Evolutionary conservation across 371 early-diverging fungal species (phyloP).

Genomic region (Mortierella sp.): DNA sequence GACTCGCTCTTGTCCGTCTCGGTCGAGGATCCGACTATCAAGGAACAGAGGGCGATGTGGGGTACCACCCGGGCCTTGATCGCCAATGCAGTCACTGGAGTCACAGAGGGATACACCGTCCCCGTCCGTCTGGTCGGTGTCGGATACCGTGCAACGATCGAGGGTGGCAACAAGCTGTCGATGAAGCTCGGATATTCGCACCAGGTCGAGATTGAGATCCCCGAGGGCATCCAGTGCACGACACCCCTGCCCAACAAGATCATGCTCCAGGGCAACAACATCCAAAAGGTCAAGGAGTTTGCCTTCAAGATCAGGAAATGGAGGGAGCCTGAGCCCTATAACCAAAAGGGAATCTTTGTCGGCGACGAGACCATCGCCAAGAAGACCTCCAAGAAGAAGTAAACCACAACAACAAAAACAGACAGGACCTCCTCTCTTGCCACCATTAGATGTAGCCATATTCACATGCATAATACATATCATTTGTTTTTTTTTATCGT

Average conservation of each 20-base stretch:
- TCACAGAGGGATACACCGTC: slow-evolving; percentile 90
- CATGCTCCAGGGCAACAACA: slow-evolving; percentile 83
- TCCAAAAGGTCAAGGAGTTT: slow-evolving; percentile 86
- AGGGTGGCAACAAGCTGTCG: slow-evolving; percentile 71
- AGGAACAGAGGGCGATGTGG: slow-evolving; percentile 93
- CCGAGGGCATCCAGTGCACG: slow-evolving; percentile 81
- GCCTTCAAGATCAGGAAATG: slow-evolving; percentile 93
- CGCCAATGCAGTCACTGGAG: slow-evolving; percentile 89
- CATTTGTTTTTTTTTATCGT: slow-evolving; percentile 11
- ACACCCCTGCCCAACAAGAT: slow-evolving; percentile 92
- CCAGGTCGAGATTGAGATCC: slow-evolving; percentile 84
- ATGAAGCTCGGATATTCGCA: slow-evolving; percentile 94
- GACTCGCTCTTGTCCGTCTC: slow-evolving; percentile 69
- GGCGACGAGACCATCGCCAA: slow-evolving; percentile 97
- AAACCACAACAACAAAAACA: slow-evolving; percentile 36
- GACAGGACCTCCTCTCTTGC: not conserved
- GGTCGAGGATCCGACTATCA: slow-evolving; percentile 71
- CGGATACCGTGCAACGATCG: slow-evolving; percentile 93
- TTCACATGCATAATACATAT: slow-evolving; percentile 9
- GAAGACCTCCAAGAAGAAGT: slow-evolving; percentile 97
- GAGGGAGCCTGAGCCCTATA: slow-evolving; percentile 98
- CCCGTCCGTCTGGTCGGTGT: slow-evolving; percentile 93
- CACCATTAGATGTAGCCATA: not conserved
- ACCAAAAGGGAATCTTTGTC: slow-evolving; percentile 98
- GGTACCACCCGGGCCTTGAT: slow-evolving; percentile 94